Conservation (phyloP, 768 basidiomycete genomes). For the Podaxis sp. region DNA sequence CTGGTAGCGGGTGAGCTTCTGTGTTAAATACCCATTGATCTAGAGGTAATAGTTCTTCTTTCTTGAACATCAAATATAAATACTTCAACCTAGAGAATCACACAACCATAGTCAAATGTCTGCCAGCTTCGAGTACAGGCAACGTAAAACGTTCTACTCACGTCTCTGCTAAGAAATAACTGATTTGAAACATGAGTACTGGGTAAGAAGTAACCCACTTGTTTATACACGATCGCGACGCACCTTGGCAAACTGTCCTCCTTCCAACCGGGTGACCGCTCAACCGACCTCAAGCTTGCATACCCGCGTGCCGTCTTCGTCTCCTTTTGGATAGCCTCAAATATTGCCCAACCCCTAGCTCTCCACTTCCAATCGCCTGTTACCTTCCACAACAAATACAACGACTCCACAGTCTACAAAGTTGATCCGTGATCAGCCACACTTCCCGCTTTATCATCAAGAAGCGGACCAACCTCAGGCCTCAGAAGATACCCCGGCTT, state of each 20-base stretch:
- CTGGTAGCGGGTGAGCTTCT: constrained; percentile 76
- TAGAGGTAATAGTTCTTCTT: constrained; percentile 59
- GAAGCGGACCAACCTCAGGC: constrained; percentile 59
- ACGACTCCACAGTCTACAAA: constrained; percentile 65
- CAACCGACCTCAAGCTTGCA: constrained; percentile 53
- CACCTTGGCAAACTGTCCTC: constrained; percentile 76
- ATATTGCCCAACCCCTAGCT: constrained; percentile 69
- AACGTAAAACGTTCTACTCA: constrained; percentile 25
- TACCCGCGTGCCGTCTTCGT: constrained; percentile 64
- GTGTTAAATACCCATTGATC: constrained; percentile 65
- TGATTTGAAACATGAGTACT: constrained; percentile 16
- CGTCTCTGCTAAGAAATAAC: constrained; percentile 51
- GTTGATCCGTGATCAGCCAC: constrained; percentile 4
- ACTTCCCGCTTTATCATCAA: neutral
- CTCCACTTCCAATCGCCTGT: constrained; percentile 73
- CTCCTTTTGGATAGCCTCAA: constrained; percentile 61
- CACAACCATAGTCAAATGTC: neutral
- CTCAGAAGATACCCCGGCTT: constrained; percentile 56
- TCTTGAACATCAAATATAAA: constrained; percentile 66
- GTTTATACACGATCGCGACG: constrained; percentile 17
- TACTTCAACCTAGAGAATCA: constrained; percentile 58
- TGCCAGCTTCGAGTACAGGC: neutral
- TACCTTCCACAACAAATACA: constrained; percentile 69
- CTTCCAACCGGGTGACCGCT: constrained; percentile 35
- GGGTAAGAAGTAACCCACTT: constrained; percentile 1